Evolutionary conservation across 139 green algal genomes (phyloP).

Genomic region (Haematococcus sp.): DNA sequence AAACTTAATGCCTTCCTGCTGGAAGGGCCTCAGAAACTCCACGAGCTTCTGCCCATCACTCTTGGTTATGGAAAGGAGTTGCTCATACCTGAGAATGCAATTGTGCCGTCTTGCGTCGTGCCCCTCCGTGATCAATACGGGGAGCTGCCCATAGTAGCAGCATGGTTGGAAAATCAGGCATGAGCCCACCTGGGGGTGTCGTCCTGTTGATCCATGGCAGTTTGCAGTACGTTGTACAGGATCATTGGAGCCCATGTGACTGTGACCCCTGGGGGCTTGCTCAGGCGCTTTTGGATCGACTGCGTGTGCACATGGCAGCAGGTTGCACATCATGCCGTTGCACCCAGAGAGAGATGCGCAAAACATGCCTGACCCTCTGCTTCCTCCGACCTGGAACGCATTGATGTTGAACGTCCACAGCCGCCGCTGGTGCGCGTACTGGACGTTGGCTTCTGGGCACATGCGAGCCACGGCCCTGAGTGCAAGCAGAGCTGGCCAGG

Average conservation of each 20-base stretch:
- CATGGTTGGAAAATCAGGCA: not conserved
- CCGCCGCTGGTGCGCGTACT: too few relatives aligned
- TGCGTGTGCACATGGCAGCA: not conserved
- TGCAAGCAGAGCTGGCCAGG: too few relatives aligned
- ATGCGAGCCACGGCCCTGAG: too few relatives aligned
- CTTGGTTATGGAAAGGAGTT: not conserved
- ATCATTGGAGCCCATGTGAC: not conserved
- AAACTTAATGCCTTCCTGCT: conserved; percentile 73
- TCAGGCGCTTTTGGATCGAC: not conserved
- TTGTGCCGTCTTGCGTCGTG: too few relatives aligned
- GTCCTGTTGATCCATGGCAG: not conserved
- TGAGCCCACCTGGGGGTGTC: conserved; percentile 6
- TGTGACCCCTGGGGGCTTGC: not conserved
- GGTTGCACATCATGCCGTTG: too few relatives aligned
- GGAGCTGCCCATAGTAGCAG: too few relatives aligned
- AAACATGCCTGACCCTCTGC: too few relatives aligned
- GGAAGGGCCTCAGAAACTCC: conserved; percentile 54
- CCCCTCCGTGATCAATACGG: too few relatives aligned
- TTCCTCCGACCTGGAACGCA: too few relatives aligned
- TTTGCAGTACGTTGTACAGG: not conserved
- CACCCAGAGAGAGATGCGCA: too few relatives aligned
- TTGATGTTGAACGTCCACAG: too few relatives aligned
- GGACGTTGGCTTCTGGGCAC: too few relatives aligned
- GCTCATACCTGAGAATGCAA: conserved; percentile 5
- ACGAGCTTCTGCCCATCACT: conserved; percentile 23